phyloP scores from a whole-genome alignment of 2,329 filamentous ascomycete genomes.

The Lasiodiplodia hormozganensis region DNA sequence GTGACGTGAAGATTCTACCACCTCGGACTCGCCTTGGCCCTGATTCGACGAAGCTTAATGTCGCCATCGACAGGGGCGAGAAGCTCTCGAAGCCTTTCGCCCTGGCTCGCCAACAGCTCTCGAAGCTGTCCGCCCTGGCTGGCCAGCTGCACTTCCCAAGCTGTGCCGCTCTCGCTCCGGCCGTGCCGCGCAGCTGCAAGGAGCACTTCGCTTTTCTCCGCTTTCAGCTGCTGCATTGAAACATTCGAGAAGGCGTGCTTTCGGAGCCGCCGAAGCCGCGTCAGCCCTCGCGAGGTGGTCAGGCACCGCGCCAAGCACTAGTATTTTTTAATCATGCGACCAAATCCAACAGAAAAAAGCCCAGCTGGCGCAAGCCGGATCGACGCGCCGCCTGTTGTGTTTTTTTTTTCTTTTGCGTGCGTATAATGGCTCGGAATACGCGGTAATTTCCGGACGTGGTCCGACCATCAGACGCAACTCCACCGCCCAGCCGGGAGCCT shows the following conservation, averaged over 20 bases:
- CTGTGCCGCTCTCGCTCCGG: too few species aligned
- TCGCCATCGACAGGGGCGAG: not conserved
- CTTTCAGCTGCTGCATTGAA: not conserved
- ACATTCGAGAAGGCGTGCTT: not conserved
- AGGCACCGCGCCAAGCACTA: conserved; percentile 1
- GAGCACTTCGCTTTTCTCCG: not conserved
- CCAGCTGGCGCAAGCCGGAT: not conserved
- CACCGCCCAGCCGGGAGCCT: not conserved
- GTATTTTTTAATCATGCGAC: not conserved
- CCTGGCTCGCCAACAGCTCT: not conserved
- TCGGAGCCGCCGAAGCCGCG: conserved; percentile 21
- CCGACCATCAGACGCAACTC: not conserved
- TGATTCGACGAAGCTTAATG: too few species aligned
- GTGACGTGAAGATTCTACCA: conserved; percentile 13
- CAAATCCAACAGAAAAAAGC: not conserved
- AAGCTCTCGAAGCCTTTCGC: conserved; percentile 6
- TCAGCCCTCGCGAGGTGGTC: not conserved
- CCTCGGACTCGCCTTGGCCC: not conserved
- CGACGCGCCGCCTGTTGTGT: not conserved
- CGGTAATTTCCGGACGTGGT: conserved; percentile 8
- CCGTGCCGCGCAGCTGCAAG: conserved; percentile 2
- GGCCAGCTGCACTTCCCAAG: not conserved
- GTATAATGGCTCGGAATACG: not conserved
- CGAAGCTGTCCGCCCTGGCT: too few species aligned
- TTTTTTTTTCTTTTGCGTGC: not conserved